phyloP scores from a whole-genome alignment of 2,329 filamentous ascomycete species.

The Penicillium sclerotiorum region DNA sequence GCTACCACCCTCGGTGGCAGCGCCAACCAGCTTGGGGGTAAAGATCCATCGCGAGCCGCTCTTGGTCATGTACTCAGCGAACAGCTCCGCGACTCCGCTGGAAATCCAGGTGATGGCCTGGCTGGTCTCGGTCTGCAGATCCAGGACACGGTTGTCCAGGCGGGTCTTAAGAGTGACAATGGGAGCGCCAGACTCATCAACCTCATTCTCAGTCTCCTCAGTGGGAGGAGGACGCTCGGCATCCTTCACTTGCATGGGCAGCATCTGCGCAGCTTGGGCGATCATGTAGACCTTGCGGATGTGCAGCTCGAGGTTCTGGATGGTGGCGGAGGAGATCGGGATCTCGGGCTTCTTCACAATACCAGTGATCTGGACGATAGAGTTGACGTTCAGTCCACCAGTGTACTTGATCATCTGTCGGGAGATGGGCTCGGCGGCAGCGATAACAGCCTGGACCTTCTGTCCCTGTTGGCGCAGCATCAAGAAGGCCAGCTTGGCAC shows the following conservation, averaged over 20 bases:
- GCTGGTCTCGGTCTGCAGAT: constrained; percentile 87
- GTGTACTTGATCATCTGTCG: constrained; percentile 96
- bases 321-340: constrained; percentile 82
- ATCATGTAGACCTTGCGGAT: constrained; percentile 82
- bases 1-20: constrained; percentile 87
- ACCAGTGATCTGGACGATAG: constrained; percentile 79
- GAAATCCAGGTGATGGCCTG: constrained; percentile 80
- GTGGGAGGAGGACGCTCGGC: constrained; percentile 52
- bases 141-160: constrained; percentile 88
- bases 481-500: constrained; percentile 88
- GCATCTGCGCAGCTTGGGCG: constrained; percentile 61
- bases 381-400: constrained; percentile 73
- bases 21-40: constrained; percentile 84
- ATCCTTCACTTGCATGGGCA: constrained; percentile 63
- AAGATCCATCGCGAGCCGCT: constrained; percentile 81
- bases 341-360: constrained; percentile 79
- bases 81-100: constrained; percentile 68
- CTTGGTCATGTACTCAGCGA: constrained; percentile 75
- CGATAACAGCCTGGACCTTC: constrained; percentile 78
- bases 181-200: constrained; percentile 60
- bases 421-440: constrained; percentile 65
- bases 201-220: constrained; percentile 49
- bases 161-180: constrained; percentile 81
- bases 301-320: constrained; percentile 82
- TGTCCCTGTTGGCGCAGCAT: constrained; percentile 78